Base-by-base conservation (phyloP, 2,329 filamentous ascomycete genomes). In the Leptosphaerulina australis region DNA sequence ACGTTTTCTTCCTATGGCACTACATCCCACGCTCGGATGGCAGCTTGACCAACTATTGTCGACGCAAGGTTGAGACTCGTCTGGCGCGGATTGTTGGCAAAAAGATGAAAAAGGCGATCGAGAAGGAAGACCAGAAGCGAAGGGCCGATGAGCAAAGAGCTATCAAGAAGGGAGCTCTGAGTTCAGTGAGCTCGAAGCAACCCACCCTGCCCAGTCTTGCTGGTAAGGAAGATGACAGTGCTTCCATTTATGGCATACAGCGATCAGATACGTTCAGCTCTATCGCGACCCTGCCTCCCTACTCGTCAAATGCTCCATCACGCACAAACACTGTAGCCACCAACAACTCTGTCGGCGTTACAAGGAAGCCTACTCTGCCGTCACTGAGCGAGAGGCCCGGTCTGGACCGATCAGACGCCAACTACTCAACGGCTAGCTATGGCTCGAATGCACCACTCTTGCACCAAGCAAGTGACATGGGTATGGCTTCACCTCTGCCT, bases 1-100 rank as follows among this genome's bases (percentile, higher is more conserved):
- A 96, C 74, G 73, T 96, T 28, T 83, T 90, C 64, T 99, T 96
- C 72, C 81, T 99, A 5, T 96, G 89, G 83, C 89, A 94, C 73
- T 94, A 93, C 74, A 93, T 99, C 54, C 91, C 92, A 1, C 82
- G 83, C 26, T 79, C 84, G 9, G 91, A 97, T 66, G 90, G 91
- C 5, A 87, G 88, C 6, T 80, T 99, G 22, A 84, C 85, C 4
- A 86, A 86, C 20, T 99, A 96, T 76, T 97, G 94, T 70, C 88
- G 90, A 55, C 87, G 91, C 35, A 97, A 97, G 77, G 87, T 96
- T 70, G 95, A 96, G 74, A 87, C 84, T 64, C 82, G 91, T 59
- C 80, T 99, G 59, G 88, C 88, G 67, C 85, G 85, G 60, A 94
- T 97, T 59, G 92, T 97, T 3, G 85, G 86, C 45, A 83, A 80